Conservation (phyloP, 2,329 filamentous ascomycete species). For the Knoxdaviesia capensis region DNA sequence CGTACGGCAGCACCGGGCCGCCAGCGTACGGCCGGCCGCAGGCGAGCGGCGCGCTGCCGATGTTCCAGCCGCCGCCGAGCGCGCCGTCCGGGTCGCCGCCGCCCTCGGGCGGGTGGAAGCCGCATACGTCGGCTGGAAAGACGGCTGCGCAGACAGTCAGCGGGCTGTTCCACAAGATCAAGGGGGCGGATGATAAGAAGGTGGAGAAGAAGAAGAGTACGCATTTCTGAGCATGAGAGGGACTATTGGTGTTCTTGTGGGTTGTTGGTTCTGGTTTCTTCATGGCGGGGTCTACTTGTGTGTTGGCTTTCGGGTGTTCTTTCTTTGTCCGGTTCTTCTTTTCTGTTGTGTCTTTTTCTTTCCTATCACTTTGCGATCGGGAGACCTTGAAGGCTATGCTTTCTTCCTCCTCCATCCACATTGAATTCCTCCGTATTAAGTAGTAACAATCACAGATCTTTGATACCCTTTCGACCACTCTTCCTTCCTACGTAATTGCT, state of each 20-base stretch:
- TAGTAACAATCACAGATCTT: too few relatives aligned
- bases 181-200: slow-evolving; percentile 20
- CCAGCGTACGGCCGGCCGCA: slow-evolving; percentile 1
- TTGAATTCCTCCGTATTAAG: too few relatives aligned
- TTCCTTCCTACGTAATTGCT: too few relatives aligned
- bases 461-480: too few relatives aligned
- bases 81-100: background rate
- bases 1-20: slow-evolving; percentile 7
- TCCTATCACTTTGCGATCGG: background rate
- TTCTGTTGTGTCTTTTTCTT: background rate
- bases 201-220: slow-evolving; percentile 27
- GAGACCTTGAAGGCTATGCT: background rate
- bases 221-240: too few relatives aligned
- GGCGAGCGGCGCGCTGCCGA: slow-evolving; percentile 9
- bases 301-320: too few relatives aligned
- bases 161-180: slow-evolving; percentile 18
- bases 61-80: slow-evolving; percentile 3
- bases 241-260: too few relatives aligned
- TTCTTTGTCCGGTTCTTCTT: background rate
- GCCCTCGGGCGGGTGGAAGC: background rate
- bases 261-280: background rate
- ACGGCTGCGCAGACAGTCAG: slow-evolving; percentile 22
- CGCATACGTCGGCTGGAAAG: slow-evolving; percentile 1
- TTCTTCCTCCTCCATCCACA: background rate
- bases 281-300: too few relatives aligned